phyloP scores from a whole-genome alignment of 2,329 filamentous ascomycete genomes.

The Pyrenophora teres region DNA sequence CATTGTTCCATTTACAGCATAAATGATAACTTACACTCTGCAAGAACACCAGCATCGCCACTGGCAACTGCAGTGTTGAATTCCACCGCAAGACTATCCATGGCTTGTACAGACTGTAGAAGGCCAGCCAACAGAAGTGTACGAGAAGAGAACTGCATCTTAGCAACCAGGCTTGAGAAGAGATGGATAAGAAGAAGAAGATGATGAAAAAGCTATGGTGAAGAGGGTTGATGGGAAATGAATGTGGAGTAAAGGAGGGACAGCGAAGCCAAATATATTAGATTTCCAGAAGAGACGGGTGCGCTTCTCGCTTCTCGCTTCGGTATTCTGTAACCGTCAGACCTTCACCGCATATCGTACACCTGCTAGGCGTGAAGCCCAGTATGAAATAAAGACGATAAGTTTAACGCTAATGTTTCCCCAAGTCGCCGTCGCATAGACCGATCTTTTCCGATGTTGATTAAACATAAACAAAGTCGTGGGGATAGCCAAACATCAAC shows the following conservation, averaged over 20 bases:
- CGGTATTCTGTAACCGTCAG: no score
- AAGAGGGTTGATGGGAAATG: neutral
- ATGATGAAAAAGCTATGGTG: neutral
- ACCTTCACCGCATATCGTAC: no score
- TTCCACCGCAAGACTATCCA: neutral
- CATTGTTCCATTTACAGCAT: neutral
- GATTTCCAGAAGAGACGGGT: no score
- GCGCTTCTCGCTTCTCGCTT: no score
- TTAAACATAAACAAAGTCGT: neutral
- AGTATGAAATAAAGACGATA: neutral
- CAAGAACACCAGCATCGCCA: neutral
- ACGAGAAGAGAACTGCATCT: neutral
- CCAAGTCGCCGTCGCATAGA: neutral
- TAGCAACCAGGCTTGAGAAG: neutral
- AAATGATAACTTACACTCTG: slow-evolving; percentile 1
- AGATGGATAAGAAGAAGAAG: neutral
- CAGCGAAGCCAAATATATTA: no score
- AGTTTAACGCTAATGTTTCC: neutral
- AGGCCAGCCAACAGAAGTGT: slow-evolving; percentile 1
- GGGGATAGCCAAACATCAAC: neutral
- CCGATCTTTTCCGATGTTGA: neutral
- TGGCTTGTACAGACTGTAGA: neutral
- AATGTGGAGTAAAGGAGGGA: no score
- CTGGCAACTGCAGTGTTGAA: neutral
- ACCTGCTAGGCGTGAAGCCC: neutral